Evolutionary conservation across 345 rosid species (phyloP).

Genomic region (Pistacia atlantica): DNA sequence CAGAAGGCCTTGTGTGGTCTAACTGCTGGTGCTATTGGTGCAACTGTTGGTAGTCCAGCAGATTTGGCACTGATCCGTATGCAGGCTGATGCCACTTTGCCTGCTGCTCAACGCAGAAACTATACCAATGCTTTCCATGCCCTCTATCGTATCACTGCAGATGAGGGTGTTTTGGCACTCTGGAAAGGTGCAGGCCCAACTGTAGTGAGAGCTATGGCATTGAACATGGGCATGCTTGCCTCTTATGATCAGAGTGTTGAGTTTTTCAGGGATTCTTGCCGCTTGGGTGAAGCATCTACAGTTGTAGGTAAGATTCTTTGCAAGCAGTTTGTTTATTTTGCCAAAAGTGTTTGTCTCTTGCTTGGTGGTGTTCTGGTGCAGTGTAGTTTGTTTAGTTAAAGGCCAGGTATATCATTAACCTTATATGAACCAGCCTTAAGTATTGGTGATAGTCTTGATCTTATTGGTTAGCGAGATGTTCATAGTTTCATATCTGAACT

Average conservation of each 20-base stretch:
- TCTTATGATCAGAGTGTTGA: conserved; percentile 98
- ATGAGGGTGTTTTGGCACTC: conserved; percentile 94
- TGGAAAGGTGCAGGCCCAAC: conserved; percentile 99
- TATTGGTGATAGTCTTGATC: background rate
- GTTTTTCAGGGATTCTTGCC: conserved; percentile 75
- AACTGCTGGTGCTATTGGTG: conserved; percentile 99
- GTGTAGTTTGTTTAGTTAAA: background rate
- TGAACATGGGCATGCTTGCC: conserved; percentile 99
- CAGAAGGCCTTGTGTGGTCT: conserved; percentile 98
- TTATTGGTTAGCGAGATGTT: background rate
- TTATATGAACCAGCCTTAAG: background rate
- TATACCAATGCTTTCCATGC: conserved; percentile 97
- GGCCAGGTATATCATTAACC: background rate
- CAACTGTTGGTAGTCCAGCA: conserved; percentile 86
- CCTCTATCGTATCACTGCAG: conserved; percentile 73
- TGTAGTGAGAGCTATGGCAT: conserved; percentile 98
- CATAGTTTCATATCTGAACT: background rate
- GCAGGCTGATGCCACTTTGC: conserved; percentile 98
- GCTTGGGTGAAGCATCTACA: conserved; percentile 73
- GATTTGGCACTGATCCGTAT: conserved; percentile 97
- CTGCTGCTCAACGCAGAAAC: conserved; percentile 87
- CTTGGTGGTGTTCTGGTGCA: background rate
- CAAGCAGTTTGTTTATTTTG: background rate
- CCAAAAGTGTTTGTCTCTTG: background rate
- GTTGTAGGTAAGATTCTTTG: conserved; percentile 46